Percentiles rank a stretch among this genome's conserved stretches.
Conservation (phyloP, 2,329 filamentous ascomycete genomes). For the Trichoderma hamatum region DNA sequence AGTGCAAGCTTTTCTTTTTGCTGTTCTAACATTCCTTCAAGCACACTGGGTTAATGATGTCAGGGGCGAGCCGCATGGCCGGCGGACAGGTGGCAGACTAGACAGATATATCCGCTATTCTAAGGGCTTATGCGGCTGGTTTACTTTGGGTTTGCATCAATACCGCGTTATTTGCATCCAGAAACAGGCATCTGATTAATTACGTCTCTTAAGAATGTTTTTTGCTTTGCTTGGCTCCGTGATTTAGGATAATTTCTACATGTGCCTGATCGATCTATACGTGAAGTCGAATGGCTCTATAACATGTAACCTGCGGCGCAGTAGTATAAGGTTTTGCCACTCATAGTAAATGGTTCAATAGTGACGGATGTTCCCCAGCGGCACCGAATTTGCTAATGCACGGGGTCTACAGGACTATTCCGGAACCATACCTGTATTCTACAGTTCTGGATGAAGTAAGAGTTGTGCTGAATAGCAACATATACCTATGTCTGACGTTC, state of each 20-base stretch:
- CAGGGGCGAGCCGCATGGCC: conserved; percentile 35
- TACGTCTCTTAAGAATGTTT: conserved; percentile 17
- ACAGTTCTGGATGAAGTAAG: background rate
- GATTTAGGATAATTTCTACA: background rate
- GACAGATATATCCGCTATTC: conserved; percentile 44
- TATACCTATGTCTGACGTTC: background rate
- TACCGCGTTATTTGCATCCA: conserved; percentile 36
- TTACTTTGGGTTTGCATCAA: conserved; percentile 46
- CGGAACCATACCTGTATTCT: background rate
- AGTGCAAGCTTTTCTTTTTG: background rate
- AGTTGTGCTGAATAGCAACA: background rate
- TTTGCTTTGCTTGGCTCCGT: background rate
- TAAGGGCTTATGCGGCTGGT: conserved; percentile 44
- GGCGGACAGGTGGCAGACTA: conserved; percentile 40
- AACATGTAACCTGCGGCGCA: background rate
- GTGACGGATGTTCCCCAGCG: background rate
- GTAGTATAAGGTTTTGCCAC: background rate
- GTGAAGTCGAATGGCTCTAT: background rate
- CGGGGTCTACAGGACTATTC: background rate
- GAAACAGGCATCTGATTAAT: conserved; percentile 31
- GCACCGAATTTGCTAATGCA: background rate
- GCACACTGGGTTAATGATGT: conserved; percentile 33
- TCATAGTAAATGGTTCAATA: background rate
- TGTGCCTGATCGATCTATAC: background rate
- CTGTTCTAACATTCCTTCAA: conserved; percentile 15